Evolutionary conservation across 441 rosid species (phyloP).

Genomic region (Arabidopsis hybrid): DNA sequence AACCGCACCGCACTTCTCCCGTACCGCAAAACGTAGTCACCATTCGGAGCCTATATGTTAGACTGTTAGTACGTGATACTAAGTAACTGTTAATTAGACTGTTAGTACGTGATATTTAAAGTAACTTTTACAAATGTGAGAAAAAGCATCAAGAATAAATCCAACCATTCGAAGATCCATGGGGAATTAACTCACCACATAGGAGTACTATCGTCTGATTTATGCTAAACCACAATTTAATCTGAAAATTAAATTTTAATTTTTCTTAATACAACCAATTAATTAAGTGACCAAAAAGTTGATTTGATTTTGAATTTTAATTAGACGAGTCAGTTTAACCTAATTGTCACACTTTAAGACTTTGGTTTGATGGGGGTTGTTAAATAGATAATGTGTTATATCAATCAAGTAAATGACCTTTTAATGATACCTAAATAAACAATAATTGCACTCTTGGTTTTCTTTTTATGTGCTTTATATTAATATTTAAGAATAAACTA

Average conservation of each 20-base stretch:
- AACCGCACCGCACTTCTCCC: no score
- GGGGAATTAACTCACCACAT: no score
- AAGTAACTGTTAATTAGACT: neutral
- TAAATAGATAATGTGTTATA: conserved; percentile 39
- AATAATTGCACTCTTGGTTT: conserved; percentile 21
- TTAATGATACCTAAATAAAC: conserved; percentile 29
- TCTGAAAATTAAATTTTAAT: neutral
- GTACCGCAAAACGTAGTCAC: no score
- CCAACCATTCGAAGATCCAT: no score
- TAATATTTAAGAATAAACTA: no score
- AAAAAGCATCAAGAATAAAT: conserved; percentile 3
- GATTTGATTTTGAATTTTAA: conserved; percentile 36
- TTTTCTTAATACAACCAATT: neutral
- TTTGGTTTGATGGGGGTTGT: conserved; percentile 39
- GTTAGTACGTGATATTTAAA: conserved; percentile 35
- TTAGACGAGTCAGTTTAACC: conserved; percentile 48
- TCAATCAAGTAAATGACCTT: conserved; percentile 34
- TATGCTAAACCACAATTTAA: conserved; percentile 9
- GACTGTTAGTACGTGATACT: no score
- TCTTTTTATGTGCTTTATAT: conserved; percentile 5
- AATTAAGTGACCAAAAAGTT: conserved; percentile 26
- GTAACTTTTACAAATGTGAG: conserved; percentile 25
- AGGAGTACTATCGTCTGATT: neutral
- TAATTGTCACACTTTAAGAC: conserved; percentile 42
- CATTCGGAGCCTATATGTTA: no score